Evolutionary conservation across 1,284 basidiomycete species (phyloP), one percentile per base, ranked within the genome.

Genomic region (Microbotryum intermedium): DNA sequence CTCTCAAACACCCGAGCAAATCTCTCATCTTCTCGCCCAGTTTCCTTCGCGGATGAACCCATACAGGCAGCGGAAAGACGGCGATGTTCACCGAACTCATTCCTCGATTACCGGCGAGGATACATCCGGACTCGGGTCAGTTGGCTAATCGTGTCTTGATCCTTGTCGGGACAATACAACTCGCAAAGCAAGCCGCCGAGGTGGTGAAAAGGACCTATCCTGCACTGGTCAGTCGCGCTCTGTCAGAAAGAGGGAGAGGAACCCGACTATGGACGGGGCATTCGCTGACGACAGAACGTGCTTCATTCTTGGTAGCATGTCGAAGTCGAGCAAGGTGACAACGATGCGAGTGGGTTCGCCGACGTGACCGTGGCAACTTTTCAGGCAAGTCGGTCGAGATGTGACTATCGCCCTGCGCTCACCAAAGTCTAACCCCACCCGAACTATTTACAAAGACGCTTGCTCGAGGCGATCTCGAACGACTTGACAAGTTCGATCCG

Each of bases 1-100:
- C 18, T 0, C 6, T 5, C 0, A 1, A 0, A 11, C 13, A 6
- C 11, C 9, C 26, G 8, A 50, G 28, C 16, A 8, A 5, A 6
- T 25, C 25, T 21, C 42, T 34, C 28, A n/a, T 53, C 6, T 20
- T 16, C 23, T 28, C 21, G 23, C 25, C 25, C 18, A 8, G 7
- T 94, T 25, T 93, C 88, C 16, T 80, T 39, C 34, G 34, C 1
- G 34, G 34, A 39, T 39, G 34, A 39, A 4, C 91, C 1, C 91
- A 92, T 11, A 95, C 93, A 23, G 75, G 90, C 13, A 84, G 88
- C 29, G 93, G 93, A 9, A 97, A 97, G 75, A 97, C 93, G 1
- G 89, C 88, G 1, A 87, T 93, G 60, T 97, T 93, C 76, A 85
- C 91, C 54, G 82, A 83, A 6, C 80, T 93, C 21, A 78, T 93